Base-by-base conservation (phyloP, 176 grass and related monocot species). In the Poa pratensis region DNA sequence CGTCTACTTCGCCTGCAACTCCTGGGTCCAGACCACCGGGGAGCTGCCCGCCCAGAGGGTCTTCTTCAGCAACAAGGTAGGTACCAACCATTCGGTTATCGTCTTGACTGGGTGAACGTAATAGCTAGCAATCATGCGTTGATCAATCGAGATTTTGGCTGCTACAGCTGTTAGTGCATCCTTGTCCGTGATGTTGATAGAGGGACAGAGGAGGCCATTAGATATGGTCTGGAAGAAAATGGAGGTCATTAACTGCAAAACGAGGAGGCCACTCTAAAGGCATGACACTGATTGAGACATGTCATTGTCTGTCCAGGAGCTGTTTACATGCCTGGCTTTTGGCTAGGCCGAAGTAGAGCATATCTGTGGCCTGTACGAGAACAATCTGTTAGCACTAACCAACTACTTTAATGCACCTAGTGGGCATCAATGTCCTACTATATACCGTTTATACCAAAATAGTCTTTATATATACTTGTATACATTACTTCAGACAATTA, bases 31-130 rank as follows among this genome's bases (percentile, higher is more conserved):
- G 72, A 92, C 94, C 48, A 92, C 87, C 55, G 89, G 73, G 46
- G 91, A 94, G 73, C 81, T 92, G n/a, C 83, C 86, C 1, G 46
- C 45, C 35, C 87, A 89, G 30, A 96, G 96, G 80, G 83, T 99
- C 63, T 96, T 99, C 84, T 99, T 99, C 89, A 96, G 89, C 81
- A 96, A 96, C 86, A 99, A 96, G 94, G 96, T 92, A 57, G 7
- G 40, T 48, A 49, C 46, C 37, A 30, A 49, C 46, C 37, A 30
- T 20, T 77, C 19, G 7, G 51, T 39, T 79, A 40, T 67, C 34
- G 19, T 14, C 45, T 73, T 88, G 48, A 53, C 66, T 19, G 61
- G 75, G 54, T 64, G 78, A 45, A 55, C 9, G 17, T 42, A 64
- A 64, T 52, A 49, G 9, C 73, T 52, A 49, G 9, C 73, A 65